Conservation (phyloP, 176 grass and related monocot species). For the Pontederia paniculata region DNA sequence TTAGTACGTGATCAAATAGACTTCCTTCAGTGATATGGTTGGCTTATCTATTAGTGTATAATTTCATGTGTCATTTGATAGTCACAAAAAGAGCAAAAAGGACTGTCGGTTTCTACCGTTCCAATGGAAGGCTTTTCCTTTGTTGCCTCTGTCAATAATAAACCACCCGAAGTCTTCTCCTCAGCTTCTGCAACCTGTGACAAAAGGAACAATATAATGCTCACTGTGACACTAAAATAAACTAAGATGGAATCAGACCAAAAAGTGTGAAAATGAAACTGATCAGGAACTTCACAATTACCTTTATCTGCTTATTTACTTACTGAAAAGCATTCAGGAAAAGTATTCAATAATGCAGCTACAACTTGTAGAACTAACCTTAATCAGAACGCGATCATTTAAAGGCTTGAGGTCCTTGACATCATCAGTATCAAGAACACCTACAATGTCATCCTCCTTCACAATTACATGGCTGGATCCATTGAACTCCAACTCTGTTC, state of each 20-base stretch:
- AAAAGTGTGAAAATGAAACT: not conserved
- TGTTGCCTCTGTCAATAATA: slow-evolving; percentile 5
- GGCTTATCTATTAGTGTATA: not conserved
- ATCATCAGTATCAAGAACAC: slow-evolving; percentile 9
- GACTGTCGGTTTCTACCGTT: not conserved
- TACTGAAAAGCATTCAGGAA: not conserved
- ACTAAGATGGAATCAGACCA: not conserved
- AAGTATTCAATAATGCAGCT: not conserved
- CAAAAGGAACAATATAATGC: not conserved
- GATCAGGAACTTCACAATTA: not conserved
- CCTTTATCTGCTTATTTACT: not conserved
- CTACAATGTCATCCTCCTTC: slow-evolving; percentile 8
- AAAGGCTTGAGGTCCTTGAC: slow-evolving; percentile 11
- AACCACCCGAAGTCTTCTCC: slow-evolving; percentile 11
- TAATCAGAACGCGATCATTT: slow-evolving; percentile 8
- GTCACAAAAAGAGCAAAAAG: not conserved
- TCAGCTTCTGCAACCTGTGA: slow-evolving; percentile 12
- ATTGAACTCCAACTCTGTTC: slow-evolving; percentile 14
- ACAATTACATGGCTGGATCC: slow-evolving; percentile 1
- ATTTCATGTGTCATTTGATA: not conserved
- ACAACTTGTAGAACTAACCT: not conserved
- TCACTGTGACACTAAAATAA: not conserved
- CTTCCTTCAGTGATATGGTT: no score
- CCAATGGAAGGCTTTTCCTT: slow-evolving; percentile 13
- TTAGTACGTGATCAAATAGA: no score